These are phyloP conservation scores for Aspergillus flavus DNA, from an alignment of 2,329 filamentous ascomycete genomes.

Conservation along the genomic window DNA sequence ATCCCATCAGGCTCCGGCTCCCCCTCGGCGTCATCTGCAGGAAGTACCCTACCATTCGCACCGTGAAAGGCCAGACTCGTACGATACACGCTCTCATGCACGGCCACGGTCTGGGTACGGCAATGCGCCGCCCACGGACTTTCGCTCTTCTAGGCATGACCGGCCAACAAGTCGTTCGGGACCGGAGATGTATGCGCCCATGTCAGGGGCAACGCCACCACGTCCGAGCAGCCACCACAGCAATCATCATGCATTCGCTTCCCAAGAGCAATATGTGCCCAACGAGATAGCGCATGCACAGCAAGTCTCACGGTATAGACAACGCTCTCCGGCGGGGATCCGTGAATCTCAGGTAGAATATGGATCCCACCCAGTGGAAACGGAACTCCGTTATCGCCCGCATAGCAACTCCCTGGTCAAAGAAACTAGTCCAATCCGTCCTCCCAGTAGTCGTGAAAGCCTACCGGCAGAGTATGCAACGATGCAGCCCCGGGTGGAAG, in stretches of 20 bases:
- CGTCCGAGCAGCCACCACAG: conserved; percentile 22
- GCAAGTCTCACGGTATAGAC: conserved; percentile 22
- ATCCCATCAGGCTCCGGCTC: conserved; percentile 19
- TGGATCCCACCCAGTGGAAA: conserved; percentile 17
- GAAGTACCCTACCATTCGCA: conserved; percentile 24
- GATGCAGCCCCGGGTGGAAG: conserved; percentile 53
- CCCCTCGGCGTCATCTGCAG: conserved; percentile 22
- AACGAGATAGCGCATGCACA: conserved; percentile 27
- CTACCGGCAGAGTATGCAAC: conserved; percentile 44
- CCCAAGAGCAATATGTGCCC: conserved; percentile 29
- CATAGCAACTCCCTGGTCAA: conserved; percentile 32
- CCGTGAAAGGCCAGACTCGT: conserved; percentile 22
- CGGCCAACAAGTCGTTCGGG: conserved; percentile 19
- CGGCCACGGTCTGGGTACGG: conserved; percentile 31
- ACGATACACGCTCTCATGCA: conserved; percentile 27
- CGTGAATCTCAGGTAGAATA: conserved; percentile 26
- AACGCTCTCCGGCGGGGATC: conserved; percentile 18
- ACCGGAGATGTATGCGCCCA: conserved; percentile 11
- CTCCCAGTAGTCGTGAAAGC: conserved; percentile 26
- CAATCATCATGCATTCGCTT: conserved; percentile 21
- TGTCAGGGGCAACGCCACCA: conserved; percentile 7
- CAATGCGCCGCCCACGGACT: conserved; percentile 25
- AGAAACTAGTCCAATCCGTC: conserved; percentile 26
- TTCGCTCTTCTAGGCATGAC: conserved; percentile 26
- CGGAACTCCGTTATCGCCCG: conserved; percentile 25